Evolutionary conservation across 2,329 filamentous ascomycete genomes (phyloP).

Genomic region (Colletotrichum gigasporum): DNA sequence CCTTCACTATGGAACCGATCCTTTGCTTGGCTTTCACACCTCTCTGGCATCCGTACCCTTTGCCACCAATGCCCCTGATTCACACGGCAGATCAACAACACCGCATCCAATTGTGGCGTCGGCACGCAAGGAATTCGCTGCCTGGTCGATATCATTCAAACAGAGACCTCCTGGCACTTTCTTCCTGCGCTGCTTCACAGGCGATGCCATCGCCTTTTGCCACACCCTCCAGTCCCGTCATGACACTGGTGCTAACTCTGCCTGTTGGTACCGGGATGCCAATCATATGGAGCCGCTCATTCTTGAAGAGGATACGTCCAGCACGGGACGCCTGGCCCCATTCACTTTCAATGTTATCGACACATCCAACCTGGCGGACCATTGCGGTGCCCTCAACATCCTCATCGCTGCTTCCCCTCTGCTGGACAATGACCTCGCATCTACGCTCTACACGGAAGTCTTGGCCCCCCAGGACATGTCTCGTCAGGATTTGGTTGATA

Average conservation of each 20-base stretch:
- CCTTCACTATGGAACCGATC: constrained; percentile 59
- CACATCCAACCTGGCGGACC: constrained; percentile 54
- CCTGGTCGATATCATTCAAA: constrained; percentile 47
- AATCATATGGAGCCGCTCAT: constrained; percentile 48
- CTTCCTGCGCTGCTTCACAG: constrained; percentile 54
- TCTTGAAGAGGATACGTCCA: constrained; percentile 47
- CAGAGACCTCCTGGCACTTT: constrained; percentile 42
- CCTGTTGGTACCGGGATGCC: constrained; percentile 52
- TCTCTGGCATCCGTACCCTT: constrained; percentile 53
- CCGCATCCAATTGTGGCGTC: too few relatives aligned
- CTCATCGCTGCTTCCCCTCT: constrained; percentile 55
- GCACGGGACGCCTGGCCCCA: too few relatives aligned
- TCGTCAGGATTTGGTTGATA: constrained; percentile 44
- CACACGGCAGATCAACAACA: too few relatives aligned
- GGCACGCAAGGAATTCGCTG: constrained; percentile 47
- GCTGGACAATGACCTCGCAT: constrained; percentile 50
- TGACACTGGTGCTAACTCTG: constrained; percentile 38
- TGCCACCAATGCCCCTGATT: constrained; percentile 26
- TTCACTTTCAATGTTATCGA: constrained; percentile 70
- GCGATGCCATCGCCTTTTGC: constrained; percentile 61
- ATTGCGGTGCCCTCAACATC: constrained; percentile 47
- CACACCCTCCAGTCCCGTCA: constrained; percentile 56
- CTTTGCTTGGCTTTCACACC: constrained; percentile 65
- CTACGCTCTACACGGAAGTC: constrained; percentile 52
- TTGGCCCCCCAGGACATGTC: constrained; percentile 31